Base-by-base conservation (phyloP, 2,329 filamentous ascomycete species). In the Malbranchea cinnamomea region DNA sequence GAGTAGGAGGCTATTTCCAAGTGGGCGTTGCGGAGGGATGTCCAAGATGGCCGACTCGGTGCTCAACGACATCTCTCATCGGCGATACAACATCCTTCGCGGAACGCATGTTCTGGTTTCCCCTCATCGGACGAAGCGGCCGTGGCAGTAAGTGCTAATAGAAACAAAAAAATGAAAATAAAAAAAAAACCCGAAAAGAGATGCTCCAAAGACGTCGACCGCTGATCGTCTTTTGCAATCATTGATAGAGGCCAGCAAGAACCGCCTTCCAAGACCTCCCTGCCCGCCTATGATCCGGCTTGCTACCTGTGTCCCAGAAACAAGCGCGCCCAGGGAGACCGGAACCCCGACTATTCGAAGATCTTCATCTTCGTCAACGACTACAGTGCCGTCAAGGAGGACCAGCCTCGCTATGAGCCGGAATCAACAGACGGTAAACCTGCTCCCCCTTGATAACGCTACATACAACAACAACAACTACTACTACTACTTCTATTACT, bases 321-420 rank as follows among this genome's bases (percentile, higher is more conserved):
- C 53, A 67, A 78, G 41, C 77, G 89, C 33, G 89, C 89, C 3
- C 74, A 83, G 44, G 89, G 89, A 32, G 83, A 89, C 47, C 53
- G 56, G 36, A 98, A 98, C 47, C 87, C 89, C 1, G 65, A 79
- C 31, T 98, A 95, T 50, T 67, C 79, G 30, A 72, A 72, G 46
- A 92, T 84, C 0, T 95, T 91, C 51, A 78, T 87, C 22, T 98
- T 98, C 48, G 79, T 95, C 42, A 98, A 98, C 48, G 89, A 98
- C 54, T 98, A 89, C 57, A 91, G 83, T 47, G 89, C 89, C 2
- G 87, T 98, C 29, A 94, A 93, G 59, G 85, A 94, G 57, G 67
- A 80, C 39, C 89, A 98, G 55, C 74, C 77, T 17, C 74, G 81
- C 27, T 98, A 95, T 55, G 56, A 60, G 12, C 60, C 60, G 9